Conservation (phyloP, 1,139 yeast species). For the Candida albicans region DNA sequence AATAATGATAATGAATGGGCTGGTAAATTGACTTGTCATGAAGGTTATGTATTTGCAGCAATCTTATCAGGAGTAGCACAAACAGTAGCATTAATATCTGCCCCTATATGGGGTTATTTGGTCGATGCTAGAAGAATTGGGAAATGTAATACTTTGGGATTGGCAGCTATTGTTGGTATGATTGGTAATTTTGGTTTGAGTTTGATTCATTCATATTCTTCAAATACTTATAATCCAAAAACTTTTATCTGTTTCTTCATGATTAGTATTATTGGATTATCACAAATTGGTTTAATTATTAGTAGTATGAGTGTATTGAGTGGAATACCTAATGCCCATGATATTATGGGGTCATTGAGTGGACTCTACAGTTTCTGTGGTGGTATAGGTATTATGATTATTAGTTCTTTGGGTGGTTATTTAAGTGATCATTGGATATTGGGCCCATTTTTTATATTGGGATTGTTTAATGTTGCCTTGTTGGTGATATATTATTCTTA, state of each 20-base stretch:
- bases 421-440: conserved; percentile 59
- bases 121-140: conserved; percentile 48
- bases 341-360: conserved; percentile 59
- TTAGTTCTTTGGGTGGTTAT: conserved; percentile 61
- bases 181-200: conserved; percentile 37
- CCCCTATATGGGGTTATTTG: conserved; percentile 64
- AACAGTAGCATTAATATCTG: conserved; percentile 53
- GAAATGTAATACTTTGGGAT: conserved; percentile 22
- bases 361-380: conserved; percentile 70
- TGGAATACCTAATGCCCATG: conserved; percentile 24
- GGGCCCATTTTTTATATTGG: conserved; percentile 60
- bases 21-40: conserved; percentile 50
- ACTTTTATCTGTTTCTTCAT: conserved; percentile 31
- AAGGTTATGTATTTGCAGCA: conserved; percentile 66
- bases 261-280: conserved; percentile 37
- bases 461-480: conserved; percentile 35
- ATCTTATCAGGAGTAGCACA: conserved; percentile 68
- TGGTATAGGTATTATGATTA: conserved; percentile 64
- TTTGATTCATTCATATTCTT: conserved; percentile 11
- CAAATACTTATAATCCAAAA: conserved; percentile 33
- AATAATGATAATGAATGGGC: conserved; percentile 32
- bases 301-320: conserved; percentile 46
- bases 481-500: neutral
- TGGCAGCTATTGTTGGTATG: conserved; percentile 44
- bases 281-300: conserved; percentile 61